Evolutionary conservation across 192 early-diverging fungal species (phyloP).

Genomic region (Backusella mclennaniae): DNA sequence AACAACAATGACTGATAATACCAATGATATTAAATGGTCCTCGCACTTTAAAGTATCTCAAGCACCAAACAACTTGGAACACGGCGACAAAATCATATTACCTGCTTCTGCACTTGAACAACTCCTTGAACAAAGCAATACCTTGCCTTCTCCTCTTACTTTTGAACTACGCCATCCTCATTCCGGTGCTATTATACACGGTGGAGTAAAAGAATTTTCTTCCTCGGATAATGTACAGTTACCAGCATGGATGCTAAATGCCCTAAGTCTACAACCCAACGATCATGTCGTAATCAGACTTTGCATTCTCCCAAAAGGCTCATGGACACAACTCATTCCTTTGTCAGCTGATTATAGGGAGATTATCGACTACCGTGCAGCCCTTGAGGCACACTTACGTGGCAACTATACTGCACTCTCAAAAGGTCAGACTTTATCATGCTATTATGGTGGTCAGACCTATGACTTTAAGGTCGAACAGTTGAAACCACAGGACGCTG

Average conservation of each 20-base stretch:
- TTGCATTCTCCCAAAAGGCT: constrained; percentile 64
- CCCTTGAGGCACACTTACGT: constrained; percentile 68
- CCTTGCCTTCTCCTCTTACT: constrained; percentile 58
- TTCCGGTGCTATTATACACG: constrained; percentile 42
- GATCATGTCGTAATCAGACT: constrained; percentile 52
- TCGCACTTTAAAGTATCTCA: constrained; percentile 27
- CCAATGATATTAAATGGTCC: background rate
- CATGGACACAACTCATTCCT: constrained; percentile 62
- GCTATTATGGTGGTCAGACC: constrained; percentile 47
- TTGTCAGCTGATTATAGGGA: constrained; percentile 50
- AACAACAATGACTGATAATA: background rate
- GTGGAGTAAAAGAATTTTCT: constrained; percentile 78
- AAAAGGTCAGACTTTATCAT: constrained; percentile 58
- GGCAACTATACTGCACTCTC: constrained; percentile 66
- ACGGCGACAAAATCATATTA: constrained; percentile 60
- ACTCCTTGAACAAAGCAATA: constrained; percentile 35
- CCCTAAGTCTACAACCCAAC: constrained; percentile 37
- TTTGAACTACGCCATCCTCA: constrained; percentile 56
- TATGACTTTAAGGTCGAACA: constrained; percentile 62
- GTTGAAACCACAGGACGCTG: constrained; percentile 64
- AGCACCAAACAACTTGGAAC: constrained; percentile 11
- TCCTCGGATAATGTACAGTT: constrained; percentile 49
- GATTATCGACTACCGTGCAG: constrained; percentile 59
- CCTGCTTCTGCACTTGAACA: constrained; percentile 50
- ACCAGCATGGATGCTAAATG: constrained; percentile 56